These are phyloP conservation scores for Musa troglodytarum DNA, from an alignment of 176 grass and related monocot genomes.

Conservation along the genomic window DNA sequence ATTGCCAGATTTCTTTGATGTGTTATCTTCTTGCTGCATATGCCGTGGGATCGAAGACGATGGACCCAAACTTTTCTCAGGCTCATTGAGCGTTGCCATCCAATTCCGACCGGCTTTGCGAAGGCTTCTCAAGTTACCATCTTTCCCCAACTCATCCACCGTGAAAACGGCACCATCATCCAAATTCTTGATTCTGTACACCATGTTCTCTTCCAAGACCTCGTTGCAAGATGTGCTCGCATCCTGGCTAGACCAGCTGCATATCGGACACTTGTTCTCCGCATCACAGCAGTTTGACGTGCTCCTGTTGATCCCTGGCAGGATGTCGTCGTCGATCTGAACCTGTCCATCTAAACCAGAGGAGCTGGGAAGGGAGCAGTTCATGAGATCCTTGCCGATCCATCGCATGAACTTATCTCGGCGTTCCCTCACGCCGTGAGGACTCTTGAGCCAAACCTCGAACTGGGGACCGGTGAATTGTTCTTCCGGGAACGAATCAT, in stretches of 20 bases:
- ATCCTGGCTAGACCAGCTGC: conserved; percentile 2
- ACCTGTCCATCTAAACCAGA: conserved; percentile 1
- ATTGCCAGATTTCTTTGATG: conserved; percentile 19
- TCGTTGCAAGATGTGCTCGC: conserved; percentile 3
- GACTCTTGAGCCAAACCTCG: conserved; percentile 15
- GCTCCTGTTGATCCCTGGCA: conserved; percentile 4
- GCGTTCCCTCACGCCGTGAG: conserved; percentile 21
- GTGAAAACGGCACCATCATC: conserved; percentile 54
- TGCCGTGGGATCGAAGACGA: conserved; percentile 23
- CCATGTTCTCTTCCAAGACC: conserved; percentile 23
- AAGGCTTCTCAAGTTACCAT: conserved; percentile 33
- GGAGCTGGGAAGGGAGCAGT: neutral
- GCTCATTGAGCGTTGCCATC: conserved; percentile 32
- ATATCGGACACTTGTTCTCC: neutral
- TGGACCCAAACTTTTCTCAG: conserved; percentile 17
- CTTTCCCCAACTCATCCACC: conserved; percentile 46
- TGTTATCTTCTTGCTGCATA: conserved; percentile 4
- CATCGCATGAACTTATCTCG: conserved; percentile 30
- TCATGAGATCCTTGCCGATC: conserved; percentile 31
- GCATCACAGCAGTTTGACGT: conserved; percentile 11
- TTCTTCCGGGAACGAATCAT: neutral
- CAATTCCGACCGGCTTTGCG: conserved; percentile 9
- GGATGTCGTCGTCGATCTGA: neutral
- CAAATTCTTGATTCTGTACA: conserved; percentile 31
- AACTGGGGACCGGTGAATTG: neutral